A percentile compares a stretch with the other conserved stretches of the same genome.
These are phyloP conservation scores for Gyrodon lividus DNA, from an alignment of 768 basidiomycete species.

Conservation along the genomic window DNA sequence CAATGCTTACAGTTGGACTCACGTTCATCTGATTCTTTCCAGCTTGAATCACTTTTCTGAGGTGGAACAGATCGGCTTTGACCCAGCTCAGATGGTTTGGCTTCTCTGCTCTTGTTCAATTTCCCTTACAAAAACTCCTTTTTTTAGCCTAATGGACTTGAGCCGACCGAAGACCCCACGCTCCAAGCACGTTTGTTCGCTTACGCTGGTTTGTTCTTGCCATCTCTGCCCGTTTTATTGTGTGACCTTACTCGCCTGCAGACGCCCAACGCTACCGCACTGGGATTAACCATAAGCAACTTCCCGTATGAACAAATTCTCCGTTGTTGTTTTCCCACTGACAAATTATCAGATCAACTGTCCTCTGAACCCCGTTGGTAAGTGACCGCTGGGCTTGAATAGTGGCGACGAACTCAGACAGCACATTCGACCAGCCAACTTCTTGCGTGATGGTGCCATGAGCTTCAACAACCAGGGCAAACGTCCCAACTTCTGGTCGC, in stretches of 20 bases:
- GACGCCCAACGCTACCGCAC: constrained; percentile 41
- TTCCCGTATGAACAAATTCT: constrained; percentile 25
- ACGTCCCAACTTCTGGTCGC: constrained; percentile 40
- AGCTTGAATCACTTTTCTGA: constrained; percentile 35
- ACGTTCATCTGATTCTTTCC: not conserved
- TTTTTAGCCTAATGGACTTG: constrained; percentile 34
- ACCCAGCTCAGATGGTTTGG: constrained; percentile 48
- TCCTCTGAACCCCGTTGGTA: constrained; percentile 38
- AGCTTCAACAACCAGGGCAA: constrained; percentile 37
- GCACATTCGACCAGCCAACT: constrained; percentile 29
- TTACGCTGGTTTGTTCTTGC: constrained; percentile 42
- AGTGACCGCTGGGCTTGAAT: constrained; percentile 4
- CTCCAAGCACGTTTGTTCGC: constrained; percentile 58
- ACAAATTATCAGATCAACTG: constrained; percentile 32
- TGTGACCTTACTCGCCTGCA: not conserved
- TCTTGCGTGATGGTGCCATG: constrained; percentile 40
- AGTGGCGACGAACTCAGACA: not conserved
- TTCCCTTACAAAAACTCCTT: not conserved
- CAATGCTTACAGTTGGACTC: not conserved
- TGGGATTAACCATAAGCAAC: constrained; percentile 39
- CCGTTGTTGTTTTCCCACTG: not conserved
- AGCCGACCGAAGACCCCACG: constrained; percentile 55
- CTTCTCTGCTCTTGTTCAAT: not conserved
- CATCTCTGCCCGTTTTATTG: not conserved
- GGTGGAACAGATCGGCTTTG: constrained; percentile 46